Base-by-base conservation (phyloP, 768 basidiomycete species). In the Lentinula detonsa region DNA sequence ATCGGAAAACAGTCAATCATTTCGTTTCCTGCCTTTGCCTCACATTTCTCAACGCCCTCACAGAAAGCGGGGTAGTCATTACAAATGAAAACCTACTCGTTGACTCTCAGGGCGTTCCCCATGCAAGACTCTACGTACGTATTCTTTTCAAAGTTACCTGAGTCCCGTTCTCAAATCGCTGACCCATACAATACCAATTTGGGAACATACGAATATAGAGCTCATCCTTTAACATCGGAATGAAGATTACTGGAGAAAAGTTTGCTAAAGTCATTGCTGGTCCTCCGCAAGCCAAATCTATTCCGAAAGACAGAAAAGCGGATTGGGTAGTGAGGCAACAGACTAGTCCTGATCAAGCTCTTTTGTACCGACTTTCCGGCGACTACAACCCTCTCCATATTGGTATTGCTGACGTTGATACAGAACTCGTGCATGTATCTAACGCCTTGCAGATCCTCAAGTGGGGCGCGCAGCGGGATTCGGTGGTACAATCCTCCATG, bases 401-500 rank as follows among this genome's bases (percentile, higher is more conserved):
- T 53, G 87, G 86, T 87, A 57, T 16, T 76, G 60, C 23, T 21
- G 39, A 13, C 31, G 11, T 46, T 37, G 21, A 42, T 16, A 18
- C 5, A 5, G 23, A 21, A 45, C 46, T 4, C 28, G 54, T 15
- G 18, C 13, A 54, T 48, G 43, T 56, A 0, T 56, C 4, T 37
- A 21, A 56, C 33, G 56, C 2, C 68, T 33, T 31, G 16, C 35
- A 89, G 92, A 94, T 74, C 90, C 92, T 1, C 70, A 68, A 16
- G 84, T 91, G 40, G 93, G 91, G n/a, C 71, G 84, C 63, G 78
- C 76, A 9, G 78, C 85, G 15, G 91, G 91, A 9, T 94, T 95
- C 67, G 90, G 90, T 2, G 93, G 87, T 49, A 84, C 88, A 42
- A 93, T 95, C 67, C 80, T 95, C 2, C 93, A 95, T 69, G 93